phyloP scores from a whole-genome alignment of 1,284 basidiomycete genomes.

The Irpex rosettiformis region DNA sequence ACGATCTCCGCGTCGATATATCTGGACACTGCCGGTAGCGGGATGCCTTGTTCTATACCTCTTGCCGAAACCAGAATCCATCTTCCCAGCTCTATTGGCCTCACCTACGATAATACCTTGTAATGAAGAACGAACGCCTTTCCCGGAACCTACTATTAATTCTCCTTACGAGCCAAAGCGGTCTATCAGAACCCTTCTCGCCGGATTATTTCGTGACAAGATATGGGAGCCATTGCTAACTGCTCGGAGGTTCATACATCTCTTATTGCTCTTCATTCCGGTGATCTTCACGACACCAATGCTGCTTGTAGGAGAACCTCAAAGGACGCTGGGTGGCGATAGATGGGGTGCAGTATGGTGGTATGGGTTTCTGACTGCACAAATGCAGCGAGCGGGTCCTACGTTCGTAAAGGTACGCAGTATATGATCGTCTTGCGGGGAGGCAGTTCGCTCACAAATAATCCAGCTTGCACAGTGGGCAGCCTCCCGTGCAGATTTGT shows the following conservation, averaged over 20 bases:
- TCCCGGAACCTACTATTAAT: constrained; percentile 37
- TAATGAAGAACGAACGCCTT: constrained; percentile 26
- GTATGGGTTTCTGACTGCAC: constrained; percentile 85
- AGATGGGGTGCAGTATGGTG: constrained; percentile 92
- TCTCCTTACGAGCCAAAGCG: constrained; percentile 61
- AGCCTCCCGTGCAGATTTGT: constrained; percentile 91
- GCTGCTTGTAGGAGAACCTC: constrained; percentile 72
- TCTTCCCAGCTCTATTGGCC: constrained; percentile 46
- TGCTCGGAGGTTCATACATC: constrained; percentile 78
- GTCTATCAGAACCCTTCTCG: constrained; percentile 42
- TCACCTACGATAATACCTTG: constrained; percentile 66
- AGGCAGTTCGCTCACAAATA: not conserved
- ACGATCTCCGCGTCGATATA: constrained; percentile 26
- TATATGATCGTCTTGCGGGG: not conserved
- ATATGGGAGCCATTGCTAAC: constrained; percentile 90
- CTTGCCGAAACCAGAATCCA: constrained; percentile 37
- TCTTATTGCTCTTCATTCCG: constrained; percentile 84
- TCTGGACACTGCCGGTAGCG: constrained; percentile 56
- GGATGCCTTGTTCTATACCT: constrained; percentile 52
- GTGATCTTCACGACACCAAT: constrained; percentile 86
- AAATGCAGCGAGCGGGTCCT: constrained; percentile 94
- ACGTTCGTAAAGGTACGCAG: constrained; percentile 90
- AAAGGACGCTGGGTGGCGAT: constrained; percentile 57
- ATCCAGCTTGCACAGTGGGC: constrained; percentile 95
- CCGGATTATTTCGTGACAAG: constrained; percentile 43